Evolutionary conservation across 176 grass and related monocot species (phyloP).

Genomic region (Zea luxurians): DNA sequence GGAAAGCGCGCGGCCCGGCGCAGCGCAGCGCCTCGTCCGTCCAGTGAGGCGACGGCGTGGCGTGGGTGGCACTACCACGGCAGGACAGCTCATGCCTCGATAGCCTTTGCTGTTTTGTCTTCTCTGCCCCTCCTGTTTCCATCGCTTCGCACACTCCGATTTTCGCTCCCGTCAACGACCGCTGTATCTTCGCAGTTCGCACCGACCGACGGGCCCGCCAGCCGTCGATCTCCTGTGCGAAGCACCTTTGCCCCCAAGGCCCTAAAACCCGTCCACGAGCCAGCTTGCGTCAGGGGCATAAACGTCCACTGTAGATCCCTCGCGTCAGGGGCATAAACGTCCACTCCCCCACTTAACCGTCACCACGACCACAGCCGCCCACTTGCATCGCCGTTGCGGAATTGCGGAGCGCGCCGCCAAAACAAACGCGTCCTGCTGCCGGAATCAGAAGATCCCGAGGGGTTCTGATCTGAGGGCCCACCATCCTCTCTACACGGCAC

Average conservation of each 20-base stretch:
- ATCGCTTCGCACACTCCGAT: background rate
- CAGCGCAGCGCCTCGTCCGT: background rate
- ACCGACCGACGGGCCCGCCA: background rate
- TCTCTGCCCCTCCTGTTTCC: background rate
- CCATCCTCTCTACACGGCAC: background rate
- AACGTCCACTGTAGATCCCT: background rate
- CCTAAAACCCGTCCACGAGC: too few relatives aligned
- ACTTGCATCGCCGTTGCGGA: background rate
- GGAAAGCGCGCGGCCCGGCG: conserved; percentile 16
- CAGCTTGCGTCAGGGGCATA: background rate
- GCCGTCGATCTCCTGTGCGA: background rate
- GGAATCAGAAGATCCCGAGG: conserved; percentile 37
- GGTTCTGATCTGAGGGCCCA: background rate
- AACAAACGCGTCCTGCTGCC: background rate
- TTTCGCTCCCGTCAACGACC: background rate
- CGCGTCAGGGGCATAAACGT: background rate
- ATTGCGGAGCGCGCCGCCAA: conserved; percentile 26
- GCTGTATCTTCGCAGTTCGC: background rate
- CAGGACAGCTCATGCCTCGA: conserved; percentile 2
- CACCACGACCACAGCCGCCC: conserved; percentile 14
- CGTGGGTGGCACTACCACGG: conserved; percentile 7
- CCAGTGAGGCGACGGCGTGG: conserved; percentile 7
- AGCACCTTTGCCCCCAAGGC: too few relatives aligned
- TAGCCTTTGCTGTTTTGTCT: too few relatives aligned
- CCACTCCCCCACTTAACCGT: background rate